These are phyloP conservation scores for Solanum hybrid DNA, from an alignment of 305 asterid species.

Conservation along the genomic window DNA sequence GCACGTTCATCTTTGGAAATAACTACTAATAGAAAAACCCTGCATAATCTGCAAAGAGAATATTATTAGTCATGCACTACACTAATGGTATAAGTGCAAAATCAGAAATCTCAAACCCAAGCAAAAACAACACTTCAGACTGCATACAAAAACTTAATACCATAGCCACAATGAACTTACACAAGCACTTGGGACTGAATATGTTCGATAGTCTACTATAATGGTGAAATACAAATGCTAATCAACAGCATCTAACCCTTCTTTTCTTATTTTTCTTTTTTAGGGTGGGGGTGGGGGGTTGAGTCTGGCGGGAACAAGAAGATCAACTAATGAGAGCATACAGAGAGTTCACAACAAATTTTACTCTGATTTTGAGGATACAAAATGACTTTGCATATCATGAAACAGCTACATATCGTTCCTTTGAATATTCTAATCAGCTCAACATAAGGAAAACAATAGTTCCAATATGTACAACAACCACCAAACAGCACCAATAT, in stretches of 20 bases:
- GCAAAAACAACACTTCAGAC: not conserved
- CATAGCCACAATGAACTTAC: not conserved
- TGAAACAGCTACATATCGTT: slow-evolving; percentile 30
- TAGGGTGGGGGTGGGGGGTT: not conserved
- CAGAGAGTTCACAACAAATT: not conserved
- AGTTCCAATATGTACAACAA: slow-evolving; percentile 52
- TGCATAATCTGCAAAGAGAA: not conserved
- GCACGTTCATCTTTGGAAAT: not conserved
- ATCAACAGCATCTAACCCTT: not conserved
- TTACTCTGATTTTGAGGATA: slow-evolving; percentile 9
- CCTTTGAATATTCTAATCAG: slow-evolving; percentile 34
- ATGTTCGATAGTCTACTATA: not conserved
- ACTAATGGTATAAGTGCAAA: not conserved
- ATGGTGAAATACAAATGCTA: not conserved
- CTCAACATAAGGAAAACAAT: slow-evolving; percentile 14
- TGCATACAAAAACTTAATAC: not conserved
- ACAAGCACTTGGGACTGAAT: not conserved
- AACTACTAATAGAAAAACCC: not conserved
- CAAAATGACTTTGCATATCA: slow-evolving; percentile 38
- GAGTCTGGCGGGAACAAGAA: not conserved
- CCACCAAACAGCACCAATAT: slow-evolving; percentile 22
- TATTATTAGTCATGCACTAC: not conserved
- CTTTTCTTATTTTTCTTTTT: not conserved
- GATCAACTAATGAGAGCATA: not conserved
- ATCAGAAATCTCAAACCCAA: not conserved